Conservation (phyloP, 805 yeast species). For the Candida endomychidarum region DNA sequence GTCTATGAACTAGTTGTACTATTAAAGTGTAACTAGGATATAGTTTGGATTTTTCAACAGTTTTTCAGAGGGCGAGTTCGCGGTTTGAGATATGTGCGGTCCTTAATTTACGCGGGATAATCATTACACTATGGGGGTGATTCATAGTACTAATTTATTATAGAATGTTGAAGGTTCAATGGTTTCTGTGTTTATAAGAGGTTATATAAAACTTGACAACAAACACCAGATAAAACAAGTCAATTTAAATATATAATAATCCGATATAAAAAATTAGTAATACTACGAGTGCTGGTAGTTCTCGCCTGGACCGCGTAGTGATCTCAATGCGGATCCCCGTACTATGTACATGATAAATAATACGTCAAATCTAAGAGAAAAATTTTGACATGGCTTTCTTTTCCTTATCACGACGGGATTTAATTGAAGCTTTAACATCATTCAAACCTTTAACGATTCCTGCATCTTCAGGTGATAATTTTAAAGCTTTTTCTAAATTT, state of each 20-base stretch:
- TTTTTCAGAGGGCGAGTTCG: slow-evolving; percentile 11
- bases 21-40: slow-evolving; percentile 6
- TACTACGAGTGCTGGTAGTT: too few relatives aligned
- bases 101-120: slow-evolving; percentile 10
- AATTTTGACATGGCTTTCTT: slow-evolving; percentile 74
- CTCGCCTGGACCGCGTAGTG: too few relatives aligned
- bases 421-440: slow-evolving; percentile 54
- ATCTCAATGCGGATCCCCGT: too few relatives aligned
- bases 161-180: too few relatives aligned
- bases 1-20: slow-evolving; percentile 7
- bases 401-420: slow-evolving; percentile 61
- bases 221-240: too few relatives aligned
- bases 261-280: too few relatives aligned
- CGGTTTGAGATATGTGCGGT: slow-evolving; percentile 10
- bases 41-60: slow-evolving; percentile 5
- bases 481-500: slow-evolving; percentile 65
- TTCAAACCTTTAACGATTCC: slow-evolving; percentile 65
- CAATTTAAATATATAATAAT: too few relatives aligned
- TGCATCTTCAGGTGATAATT: slow-evolving; percentile 65
- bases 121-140: too few relatives aligned
- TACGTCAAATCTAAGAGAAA: slow-evolving; percentile 34
- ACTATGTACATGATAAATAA: background rate
- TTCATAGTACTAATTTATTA: too few relatives aligned
- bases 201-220: too few relatives aligned
- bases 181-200: too few relatives aligned